Evolutionary conservation across 192 early-diverging fungal genomes (phyloP).

Genomic region (Gaertneriomyces semiglobifer): DNA sequence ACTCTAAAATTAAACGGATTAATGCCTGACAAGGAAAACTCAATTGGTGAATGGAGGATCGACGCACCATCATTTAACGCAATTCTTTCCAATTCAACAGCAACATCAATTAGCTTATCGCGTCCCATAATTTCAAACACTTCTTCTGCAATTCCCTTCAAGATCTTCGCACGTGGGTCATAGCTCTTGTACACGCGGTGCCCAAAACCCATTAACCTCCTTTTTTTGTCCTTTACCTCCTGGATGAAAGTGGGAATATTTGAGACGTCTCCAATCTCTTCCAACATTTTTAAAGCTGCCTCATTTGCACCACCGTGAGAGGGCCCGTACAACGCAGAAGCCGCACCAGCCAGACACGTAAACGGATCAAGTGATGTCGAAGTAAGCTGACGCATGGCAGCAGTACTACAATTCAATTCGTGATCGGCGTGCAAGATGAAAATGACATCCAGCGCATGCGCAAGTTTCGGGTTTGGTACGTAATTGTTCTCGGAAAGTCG

Average conservation of each 20-base stretch:
- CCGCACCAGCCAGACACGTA: constrained; percentile 30
- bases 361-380: constrained; percentile 56
- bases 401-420: constrained; percentile 37
- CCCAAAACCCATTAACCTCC: constrained; percentile 55
- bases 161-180: constrained; percentile 65
- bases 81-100: constrained; percentile 57
- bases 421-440: constrained; percentile 69
- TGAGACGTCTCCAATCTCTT: constrained; percentile 53
- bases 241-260: constrained; percentile 59
- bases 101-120: constrained; percentile 61
- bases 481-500: constrained; percentile 58
- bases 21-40: not conserved
- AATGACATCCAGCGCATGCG: constrained; percentile 61
- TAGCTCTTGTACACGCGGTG: constrained; percentile 63
- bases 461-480: constrained; percentile 54
- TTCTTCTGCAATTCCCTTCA: constrained; percentile 59
- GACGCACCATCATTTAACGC: constrained; percentile 48
- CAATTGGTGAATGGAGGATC: not conserved
- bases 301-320: constrained; percentile 63
- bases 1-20: constrained; percentile 29
- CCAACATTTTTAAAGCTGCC: constrained; percentile 28
- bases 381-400: constrained; percentile 66
- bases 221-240: constrained; percentile 57
- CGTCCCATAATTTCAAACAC: constrained; percentile 65
- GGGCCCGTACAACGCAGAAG: constrained; percentile 66